Evolutionary conservation across 1,139 yeast species (phyloP), one percentile per base, ranked within the genome.

Genomic region (Suhomyces kunorum): DNA sequence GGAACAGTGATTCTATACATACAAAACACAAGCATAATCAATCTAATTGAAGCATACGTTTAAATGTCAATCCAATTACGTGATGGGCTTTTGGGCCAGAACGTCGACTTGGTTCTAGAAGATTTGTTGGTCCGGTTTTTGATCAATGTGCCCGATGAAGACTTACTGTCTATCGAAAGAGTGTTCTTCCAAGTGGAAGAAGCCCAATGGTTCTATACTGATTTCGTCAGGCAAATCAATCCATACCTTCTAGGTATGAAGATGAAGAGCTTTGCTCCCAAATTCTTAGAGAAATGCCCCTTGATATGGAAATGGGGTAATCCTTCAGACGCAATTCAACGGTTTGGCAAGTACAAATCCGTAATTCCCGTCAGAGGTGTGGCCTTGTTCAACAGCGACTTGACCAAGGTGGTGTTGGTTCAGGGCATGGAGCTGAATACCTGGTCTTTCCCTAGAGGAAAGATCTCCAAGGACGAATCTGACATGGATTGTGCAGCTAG

Each of bases 391-490:
- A 89, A 88, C 59, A 71, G 76, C 40, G 79, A 76, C 31, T 64
- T 88, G 68, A 76, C 82, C 42, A 87, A 87, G 56, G 73, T 88
- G 7, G 58, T 94, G 28, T 67, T 94, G 53, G 95, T 92, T 3
- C 83, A 87, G 57, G 98, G 97, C 2, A 83, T 83, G 44, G 95
- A 87, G 50, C 78, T 90, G n/a, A 70, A 71, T 28, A 64, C 83
- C 9, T 94, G 98, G 98, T 87, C 96, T 5, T 94, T 94, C 56
- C 99, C 99, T 5, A 74, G 96, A 59, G 99, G 99, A 7, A 94
- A 94, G 63, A 94, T 94, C 43, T 87, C 95, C 28, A 90, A 92
- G 59, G 95, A 83, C 55, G 99, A 94, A 64, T 71, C 82, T 7
- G 98, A 94, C 61, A 75, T 80, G n/a, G 81, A 78, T 40, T 94